Conservation (phyloP, 192 early-diverging fungal species). For the Umbelopsis vinacea region DNA sequence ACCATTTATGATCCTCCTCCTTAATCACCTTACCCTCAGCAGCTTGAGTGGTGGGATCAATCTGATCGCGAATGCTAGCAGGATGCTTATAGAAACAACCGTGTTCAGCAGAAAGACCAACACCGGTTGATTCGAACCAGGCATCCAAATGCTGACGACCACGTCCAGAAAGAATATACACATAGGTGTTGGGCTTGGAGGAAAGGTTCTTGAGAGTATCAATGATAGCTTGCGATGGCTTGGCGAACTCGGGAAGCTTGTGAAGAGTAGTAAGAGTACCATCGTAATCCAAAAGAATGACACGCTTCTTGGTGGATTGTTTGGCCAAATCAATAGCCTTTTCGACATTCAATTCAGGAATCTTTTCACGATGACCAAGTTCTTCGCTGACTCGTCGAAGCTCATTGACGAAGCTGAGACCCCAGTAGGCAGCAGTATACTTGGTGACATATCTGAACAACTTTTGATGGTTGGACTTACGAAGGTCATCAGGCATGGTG, state of each 20-base stretch:
- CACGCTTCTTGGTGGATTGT: conserved; percentile 66
- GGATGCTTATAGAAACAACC: conserved; percentile 98
- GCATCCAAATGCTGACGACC: conserved; percentile 83
- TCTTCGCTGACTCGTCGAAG: conserved; percentile 73
- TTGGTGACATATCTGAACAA: conserved; percentile 94
- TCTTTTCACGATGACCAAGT: conserved; percentile 62
- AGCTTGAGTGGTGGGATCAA: conserved; percentile 53
- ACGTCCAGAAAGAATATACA: conserved; percentile 97
- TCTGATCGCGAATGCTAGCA: conserved; percentile 54
- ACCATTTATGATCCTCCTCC: conserved; percentile 79
- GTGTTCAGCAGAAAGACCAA: conserved; percentile 97
- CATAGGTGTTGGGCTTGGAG: conserved; percentile 80
- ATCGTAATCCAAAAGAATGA: conserved; percentile 96
- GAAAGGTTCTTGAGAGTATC: conserved; percentile 72
- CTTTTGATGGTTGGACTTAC: conserved; percentile 86
- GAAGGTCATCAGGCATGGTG: conserved; percentile 83
- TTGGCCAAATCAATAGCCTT: conserved; percentile 58
- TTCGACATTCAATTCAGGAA: conserved; percentile 61
- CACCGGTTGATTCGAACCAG: conserved; percentile 88
- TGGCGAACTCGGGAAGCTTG: conserved; percentile 91
- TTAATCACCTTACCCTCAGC: conserved; percentile 56
- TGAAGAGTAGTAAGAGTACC: conserved; percentile 89
- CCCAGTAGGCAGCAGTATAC: conserved; percentile 98
- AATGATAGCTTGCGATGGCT: conserved; percentile 78
- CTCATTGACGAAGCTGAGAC: conserved; percentile 90